Percentiles rank a stretch among this genome's conserved stretches.
Evolutionary conservation across 495 filamentous ascomycete genomes (phyloP).

Genomic region (Trichocladium uniseriatum): DNA sequence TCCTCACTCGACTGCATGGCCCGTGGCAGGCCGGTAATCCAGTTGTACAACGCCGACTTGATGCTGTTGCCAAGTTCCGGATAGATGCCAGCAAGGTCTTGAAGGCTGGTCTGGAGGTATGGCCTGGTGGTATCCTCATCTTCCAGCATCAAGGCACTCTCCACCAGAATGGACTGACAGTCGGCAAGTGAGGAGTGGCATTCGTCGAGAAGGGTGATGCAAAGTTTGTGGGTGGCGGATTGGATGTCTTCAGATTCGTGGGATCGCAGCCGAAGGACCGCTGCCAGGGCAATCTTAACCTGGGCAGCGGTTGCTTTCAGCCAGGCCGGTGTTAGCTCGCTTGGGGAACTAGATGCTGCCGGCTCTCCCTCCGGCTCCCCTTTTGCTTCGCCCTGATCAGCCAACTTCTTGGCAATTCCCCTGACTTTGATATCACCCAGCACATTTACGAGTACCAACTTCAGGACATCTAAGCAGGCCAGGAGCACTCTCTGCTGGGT

Average conservation of each 20-base stretch:
- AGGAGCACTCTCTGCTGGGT: constrained; percentile 57
- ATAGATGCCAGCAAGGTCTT: constrained; percentile 54
- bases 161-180: constrained; percentile 60
- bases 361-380: constrained; percentile 2
- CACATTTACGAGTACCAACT: constrained; percentile 49
- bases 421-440: constrained; percentile 54
- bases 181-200: constrained; percentile 66
- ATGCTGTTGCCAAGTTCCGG: constrained; percentile 54
- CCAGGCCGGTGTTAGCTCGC: constrained; percentile 54
- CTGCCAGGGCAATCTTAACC: constrained; percentile 75
- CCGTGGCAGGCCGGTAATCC: constrained; percentile 71
- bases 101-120: constrained; percentile 40
- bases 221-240: constrained; percentile 56
- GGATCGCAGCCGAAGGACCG: constrained; percentile 65
- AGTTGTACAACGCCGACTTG: constrained; percentile 65
- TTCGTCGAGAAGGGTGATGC: constrained; percentile 61
- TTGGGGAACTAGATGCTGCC: not conserved
- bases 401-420: constrained; percentile 27
- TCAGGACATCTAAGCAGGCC: constrained; percentile 50
- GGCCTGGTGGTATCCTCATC: constrained; percentile 39
- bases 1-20: constrained; percentile 83
- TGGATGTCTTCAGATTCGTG: constrained; percentile 67
- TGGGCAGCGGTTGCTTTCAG: constrained; percentile 70
- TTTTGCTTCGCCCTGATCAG: not conserved
- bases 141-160: constrained; percentile 72